phyloP scores from a whole-genome alignment of 2,329 filamentous ascomycete genomes.

The Claviceps quebecensis region DNA sequence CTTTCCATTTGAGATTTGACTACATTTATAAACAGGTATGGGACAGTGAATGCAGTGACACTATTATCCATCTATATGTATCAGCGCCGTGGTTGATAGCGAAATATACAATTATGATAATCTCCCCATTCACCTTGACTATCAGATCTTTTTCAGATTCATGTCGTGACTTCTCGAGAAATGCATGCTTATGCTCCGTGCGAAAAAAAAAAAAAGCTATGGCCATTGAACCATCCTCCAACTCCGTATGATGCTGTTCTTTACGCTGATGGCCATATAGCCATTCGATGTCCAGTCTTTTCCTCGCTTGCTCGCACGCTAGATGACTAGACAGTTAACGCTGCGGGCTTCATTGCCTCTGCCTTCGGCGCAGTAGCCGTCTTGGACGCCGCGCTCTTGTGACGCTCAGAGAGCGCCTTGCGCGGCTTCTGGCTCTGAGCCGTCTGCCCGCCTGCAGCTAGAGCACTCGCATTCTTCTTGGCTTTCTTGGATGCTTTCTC shows the following conservation, averaged over 20 bases:
- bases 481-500: conserved; percentile 17
- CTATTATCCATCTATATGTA: no score
- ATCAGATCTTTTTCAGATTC: no score
- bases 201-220: no score
- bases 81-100: no score
- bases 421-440: conserved; percentile 19
- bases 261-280: no score
- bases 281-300: neutral
- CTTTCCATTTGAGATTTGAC: neutral
- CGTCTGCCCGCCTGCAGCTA: conserved; percentile 35
- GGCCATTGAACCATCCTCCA: neutral
- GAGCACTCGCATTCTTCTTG: conserved; percentile 23
- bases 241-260: neutral
- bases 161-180: neutral
- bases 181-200: neutral
- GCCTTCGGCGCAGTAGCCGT: conserved; percentile 6
- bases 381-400: conserved; percentile 8
- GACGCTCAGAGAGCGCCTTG: conserved; percentile 23
- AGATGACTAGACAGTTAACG: conserved; percentile 7
- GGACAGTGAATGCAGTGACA: no score
- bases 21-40: neutral
- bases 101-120: no score
- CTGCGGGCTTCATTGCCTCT: conserved; percentile 13
- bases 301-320: neutral
- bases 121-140: no score